A percentile compares a stretch with the other conserved stretches of the same genome.
These are phyloP conservation scores for Zalerion maritima DNA, from an alignment of 495 filamentous ascomycete genomes.

Conservation along the genomic window DNA sequence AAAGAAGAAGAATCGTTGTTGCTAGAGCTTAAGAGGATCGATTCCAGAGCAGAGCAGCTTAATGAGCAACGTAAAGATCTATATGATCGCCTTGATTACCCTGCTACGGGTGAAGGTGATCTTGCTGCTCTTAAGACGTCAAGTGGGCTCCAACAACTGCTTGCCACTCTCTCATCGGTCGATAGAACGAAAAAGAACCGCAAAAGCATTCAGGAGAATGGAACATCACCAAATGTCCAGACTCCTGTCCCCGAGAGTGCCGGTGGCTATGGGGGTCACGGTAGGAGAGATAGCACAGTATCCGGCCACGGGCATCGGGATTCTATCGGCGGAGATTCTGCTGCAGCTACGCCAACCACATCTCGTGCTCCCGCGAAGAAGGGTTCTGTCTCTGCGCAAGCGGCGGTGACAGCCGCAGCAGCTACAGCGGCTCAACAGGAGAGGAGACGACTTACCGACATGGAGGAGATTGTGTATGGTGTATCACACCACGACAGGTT, in stretches of 20 bases:
- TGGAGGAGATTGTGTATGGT: slow-evolving; percentile 66
- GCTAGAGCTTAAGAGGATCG: slow-evolving; percentile 77
- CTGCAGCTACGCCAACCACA: slow-evolving; percentile 1
- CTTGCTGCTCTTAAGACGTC: slow-evolving; percentile 65
- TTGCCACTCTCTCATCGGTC: slow-evolving; percentile 59
- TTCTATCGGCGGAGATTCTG: slow-evolving; percentile 29
- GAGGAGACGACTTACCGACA: slow-evolving; percentile 52
- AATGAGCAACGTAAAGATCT: slow-evolving; percentile 79
- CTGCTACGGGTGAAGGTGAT: slow-evolving; percentile 48
- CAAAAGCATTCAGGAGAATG: no score
- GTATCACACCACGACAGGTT: slow-evolving; percentile 78
- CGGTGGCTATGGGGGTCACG: no score
- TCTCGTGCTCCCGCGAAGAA: neutral
- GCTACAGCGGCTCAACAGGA: slow-evolving; percentile 45
- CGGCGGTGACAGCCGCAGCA: slow-evolving; percentile 22
- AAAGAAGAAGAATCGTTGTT: slow-evolving; percentile 82
- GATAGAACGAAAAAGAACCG: slow-evolving; percentile 87
- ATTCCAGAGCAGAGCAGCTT: slow-evolving; percentile 63
- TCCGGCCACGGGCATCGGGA: slow-evolving; percentile 23
- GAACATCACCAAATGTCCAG: no score
- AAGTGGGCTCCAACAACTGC: slow-evolving; percentile 59
- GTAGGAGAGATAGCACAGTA: no score
- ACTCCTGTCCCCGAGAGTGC: no score
- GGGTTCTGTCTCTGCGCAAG: slow-evolving; percentile 18
- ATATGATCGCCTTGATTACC: slow-evolving; percentile 73